These are phyloP conservation scores for Neurospora sp. DNA, from an alignment of 2,329 filamentous ascomycete species.

Conservation along the genomic window DNA sequence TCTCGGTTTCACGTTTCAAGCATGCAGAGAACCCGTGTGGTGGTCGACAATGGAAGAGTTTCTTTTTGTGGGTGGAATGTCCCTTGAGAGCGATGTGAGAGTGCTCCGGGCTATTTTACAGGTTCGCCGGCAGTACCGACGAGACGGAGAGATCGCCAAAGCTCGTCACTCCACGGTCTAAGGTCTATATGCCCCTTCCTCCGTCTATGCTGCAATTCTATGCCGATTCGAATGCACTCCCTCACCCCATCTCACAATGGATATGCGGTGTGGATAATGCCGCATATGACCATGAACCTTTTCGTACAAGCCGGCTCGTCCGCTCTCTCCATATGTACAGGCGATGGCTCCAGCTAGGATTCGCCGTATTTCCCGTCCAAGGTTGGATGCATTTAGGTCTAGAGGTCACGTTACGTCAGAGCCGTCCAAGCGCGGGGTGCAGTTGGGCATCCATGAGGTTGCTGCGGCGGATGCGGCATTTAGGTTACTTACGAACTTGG, in stretches of 20 bases:
- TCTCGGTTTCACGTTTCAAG: neutral
- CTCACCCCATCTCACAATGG: constrained; percentile 9
- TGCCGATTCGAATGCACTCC: constrained; percentile 20
- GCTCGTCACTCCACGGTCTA: constrained; percentile 19
- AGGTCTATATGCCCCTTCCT: constrained; percentile 18
- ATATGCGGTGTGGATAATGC: constrained; percentile 6
- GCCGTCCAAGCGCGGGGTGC: neutral
- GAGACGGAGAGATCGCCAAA: constrained; percentile 16
- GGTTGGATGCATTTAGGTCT: constrained; percentile 20
- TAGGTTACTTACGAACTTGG: constrained; percentile 63
- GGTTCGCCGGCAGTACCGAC: constrained; percentile 19
- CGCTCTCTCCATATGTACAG: constrained; percentile 18
- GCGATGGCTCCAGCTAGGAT: constrained; percentile 15
- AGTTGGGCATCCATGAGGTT: neutral
- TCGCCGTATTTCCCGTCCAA: constrained; percentile 14
- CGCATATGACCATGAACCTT: constrained; percentile 11
- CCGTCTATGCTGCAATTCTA: constrained; percentile 22
- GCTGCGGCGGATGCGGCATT: constrained; percentile 4
- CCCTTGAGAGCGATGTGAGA: constrained; percentile 12
- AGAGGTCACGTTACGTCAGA: constrained; percentile 6
- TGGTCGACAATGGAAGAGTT: neutral
- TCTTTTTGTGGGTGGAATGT: constrained; percentile 16
- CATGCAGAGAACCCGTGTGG: neutral
- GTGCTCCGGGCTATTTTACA: constrained; percentile 20
- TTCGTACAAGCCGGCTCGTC: constrained; percentile 16